These are phyloP conservation scores for Dactylis glomerata DNA, from an alignment of 176 grass and related monocot genomes.

Conservation along the genomic window DNA sequence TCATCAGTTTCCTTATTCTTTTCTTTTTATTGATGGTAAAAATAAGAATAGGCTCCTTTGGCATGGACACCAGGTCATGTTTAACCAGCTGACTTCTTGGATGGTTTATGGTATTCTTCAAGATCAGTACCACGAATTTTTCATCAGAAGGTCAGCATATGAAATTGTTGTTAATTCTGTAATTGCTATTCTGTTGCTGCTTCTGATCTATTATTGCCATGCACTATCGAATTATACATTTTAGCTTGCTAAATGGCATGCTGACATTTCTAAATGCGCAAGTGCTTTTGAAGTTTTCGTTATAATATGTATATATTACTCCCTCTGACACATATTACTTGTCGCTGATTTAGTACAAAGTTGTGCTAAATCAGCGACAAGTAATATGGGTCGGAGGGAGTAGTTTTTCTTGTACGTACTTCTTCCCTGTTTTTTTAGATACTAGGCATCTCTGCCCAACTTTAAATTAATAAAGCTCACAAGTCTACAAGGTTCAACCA, in stretches of 20 bases:
- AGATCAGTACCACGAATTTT: conserved; percentile 93
- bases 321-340: too few species aligned
- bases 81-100: conserved; percentile 95
- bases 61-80: conserved; percentile 99
- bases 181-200: neutral
- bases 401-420: neutral
- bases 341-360: too few species aligned
- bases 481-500: too few species aligned
- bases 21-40: conserved; percentile 34
- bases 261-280: neutral
- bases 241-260: neutral
- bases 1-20: conserved; percentile 10
- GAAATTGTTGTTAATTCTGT: conserved; percentile 6
- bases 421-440: neutral
- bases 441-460: too few species aligned
- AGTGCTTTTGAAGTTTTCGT: conserved; percentile 15
- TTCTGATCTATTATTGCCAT: neutral
- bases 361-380: too few species aligned
- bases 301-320: conserved; percentile 4
- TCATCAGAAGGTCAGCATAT: conserved; percentile 78
- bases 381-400: too few species aligned
- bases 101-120: conserved; percentile 99
- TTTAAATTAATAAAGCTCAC: too few species aligned
- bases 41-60: conserved; percentile 77
- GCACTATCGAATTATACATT: neutral